Base-by-base conservation (phyloP, 2,329 filamentous ascomycete genomes). In the Fusarium camptoceras region DNA sequence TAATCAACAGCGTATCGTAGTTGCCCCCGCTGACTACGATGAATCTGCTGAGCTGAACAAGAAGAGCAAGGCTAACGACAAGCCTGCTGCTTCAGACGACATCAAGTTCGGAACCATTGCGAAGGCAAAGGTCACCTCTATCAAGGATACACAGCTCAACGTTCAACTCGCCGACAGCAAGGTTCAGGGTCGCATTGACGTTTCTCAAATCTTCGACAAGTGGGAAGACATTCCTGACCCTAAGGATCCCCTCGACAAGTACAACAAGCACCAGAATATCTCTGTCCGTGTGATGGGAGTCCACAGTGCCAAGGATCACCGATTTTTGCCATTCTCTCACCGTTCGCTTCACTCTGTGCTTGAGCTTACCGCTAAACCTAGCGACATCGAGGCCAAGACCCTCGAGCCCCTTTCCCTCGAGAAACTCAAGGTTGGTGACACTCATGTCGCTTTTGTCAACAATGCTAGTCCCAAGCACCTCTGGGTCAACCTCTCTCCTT, bases 141-240 rank as follows among this genome's bases (percentile, higher is more conserved):
- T 98, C 76, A 97, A 97, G 80, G 91, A 91, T 50, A 98, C 95
- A 0, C 96, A 99, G 78, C 84, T 98, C 58, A 98, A 98, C 72
- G 94, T 99, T 8, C 89, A 92, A 71, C 86, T 98, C 53, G 91
- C 93, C 44, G 93, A 97, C 76, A 78, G 69, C 37, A 73, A 80
- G 18, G 86, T 97, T 11, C 93, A 97, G 77, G 96, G 95, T n/a
- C 93, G 96, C 20, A 90, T 99, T 64, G 95, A 98, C 76, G 88
- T 96, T 8, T 97, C 96, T 2, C 94, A 98, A 78, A 82, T 94
- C 15, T 99, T 97, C 78, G 92, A 98, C 78, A 86, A 85, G 14
- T 98, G 92, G 91, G 92, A 97, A 48, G 91, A 95, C 44, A 96
- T 99, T 75, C 85, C 89, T 59, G 89, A 98, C 76, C 88, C 90